Conservation (phyloP, 2,329 filamentous ascomycete genomes). For the Didymella lethalis region DNA sequence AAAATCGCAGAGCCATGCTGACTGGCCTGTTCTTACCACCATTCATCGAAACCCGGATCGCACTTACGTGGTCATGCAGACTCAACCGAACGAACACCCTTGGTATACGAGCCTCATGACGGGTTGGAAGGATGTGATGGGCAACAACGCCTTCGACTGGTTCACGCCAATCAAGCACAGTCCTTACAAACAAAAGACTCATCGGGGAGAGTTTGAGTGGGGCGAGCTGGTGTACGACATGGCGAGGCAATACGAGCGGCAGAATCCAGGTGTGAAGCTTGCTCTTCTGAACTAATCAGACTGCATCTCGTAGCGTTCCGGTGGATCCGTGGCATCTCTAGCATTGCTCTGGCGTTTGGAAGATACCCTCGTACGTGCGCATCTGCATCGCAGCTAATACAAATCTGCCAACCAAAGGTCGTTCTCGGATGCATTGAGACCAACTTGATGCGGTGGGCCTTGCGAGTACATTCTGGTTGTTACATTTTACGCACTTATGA, state of each 20-base stretch:
- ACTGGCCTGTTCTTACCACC: slow-evolving; percentile 35
- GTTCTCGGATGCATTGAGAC: not conserved
- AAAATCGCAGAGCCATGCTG: slow-evolving; percentile 23
- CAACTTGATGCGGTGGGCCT: not conserved
- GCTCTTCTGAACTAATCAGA: slow-evolving; percentile 27
- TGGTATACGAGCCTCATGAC: slow-evolving; percentile 76
- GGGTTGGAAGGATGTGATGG: slow-evolving; percentile 86
- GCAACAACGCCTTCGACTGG: slow-evolving; percentile 75
- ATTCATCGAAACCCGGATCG: slow-evolving; percentile 50
- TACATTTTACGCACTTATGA: not conserved
- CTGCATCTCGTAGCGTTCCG: not conserved
- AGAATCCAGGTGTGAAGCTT: slow-evolving; percentile 31
- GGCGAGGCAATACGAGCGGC: slow-evolving; percentile 37
- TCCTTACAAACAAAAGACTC: slow-evolving; percentile 75
- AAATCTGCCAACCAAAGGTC: not conserved
- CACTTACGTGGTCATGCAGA: slow-evolving; percentile 81
- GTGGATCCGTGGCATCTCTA: slow-evolving; percentile 5
- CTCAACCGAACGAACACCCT: slow-evolving; percentile 78
- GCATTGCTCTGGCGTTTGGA: slow-evolving; percentile 29
- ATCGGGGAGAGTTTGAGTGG: slow-evolving; percentile 72
- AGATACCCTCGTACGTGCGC: slow-evolving; percentile 32
- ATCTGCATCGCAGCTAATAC: slow-evolving; percentile 16
- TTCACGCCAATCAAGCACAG: slow-evolving; percentile 77
- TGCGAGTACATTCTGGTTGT: not conserved
- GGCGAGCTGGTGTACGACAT: slow-evolving; percentile 64